Conservation (phyloP, 1,139 yeast species). For the Taiozyma sp. region DNA sequence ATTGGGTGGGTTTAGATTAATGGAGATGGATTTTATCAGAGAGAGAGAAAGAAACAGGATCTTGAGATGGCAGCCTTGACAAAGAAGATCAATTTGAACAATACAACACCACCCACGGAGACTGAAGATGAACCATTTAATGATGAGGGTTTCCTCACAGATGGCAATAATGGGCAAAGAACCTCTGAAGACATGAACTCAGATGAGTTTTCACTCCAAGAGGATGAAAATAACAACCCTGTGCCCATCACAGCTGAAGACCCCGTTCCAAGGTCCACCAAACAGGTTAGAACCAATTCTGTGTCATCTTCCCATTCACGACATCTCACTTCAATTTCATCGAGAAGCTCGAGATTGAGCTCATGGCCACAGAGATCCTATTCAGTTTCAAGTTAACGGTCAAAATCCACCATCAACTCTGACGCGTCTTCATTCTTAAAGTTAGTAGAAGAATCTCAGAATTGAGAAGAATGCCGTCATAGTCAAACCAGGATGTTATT, state of each 20-base stretch:
- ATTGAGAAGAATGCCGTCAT: constrained; percentile 40
- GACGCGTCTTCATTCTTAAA: neutral
- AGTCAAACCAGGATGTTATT: constrained; percentile 53
- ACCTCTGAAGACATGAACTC: too few relatives aligned
- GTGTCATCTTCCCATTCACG: neutral
- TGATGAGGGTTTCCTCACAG: neutral
- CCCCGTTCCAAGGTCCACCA: neutral
- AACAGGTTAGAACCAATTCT: neutral
- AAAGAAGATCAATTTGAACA: neutral
- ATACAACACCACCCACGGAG: neutral
- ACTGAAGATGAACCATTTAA: neutral
- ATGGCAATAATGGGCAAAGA: neutral
- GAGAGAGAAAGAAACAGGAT: constrained; percentile 1
- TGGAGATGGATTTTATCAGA: constrained; percentile 62
- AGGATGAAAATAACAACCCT: neutral
- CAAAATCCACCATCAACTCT: neutral
- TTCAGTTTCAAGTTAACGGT: neutral
- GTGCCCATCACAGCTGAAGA: neutral
- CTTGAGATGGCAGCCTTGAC: neutral
- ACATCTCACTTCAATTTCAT: neutral
- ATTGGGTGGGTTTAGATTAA: constrained; percentile 68
- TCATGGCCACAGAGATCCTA: neutral
- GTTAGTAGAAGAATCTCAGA: constrained; percentile 12
- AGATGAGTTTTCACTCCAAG: neutral
- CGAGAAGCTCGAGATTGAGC: neutral